Conservation (phyloP, 257 asterid genomes). For the Ballota nigra region DNA sequence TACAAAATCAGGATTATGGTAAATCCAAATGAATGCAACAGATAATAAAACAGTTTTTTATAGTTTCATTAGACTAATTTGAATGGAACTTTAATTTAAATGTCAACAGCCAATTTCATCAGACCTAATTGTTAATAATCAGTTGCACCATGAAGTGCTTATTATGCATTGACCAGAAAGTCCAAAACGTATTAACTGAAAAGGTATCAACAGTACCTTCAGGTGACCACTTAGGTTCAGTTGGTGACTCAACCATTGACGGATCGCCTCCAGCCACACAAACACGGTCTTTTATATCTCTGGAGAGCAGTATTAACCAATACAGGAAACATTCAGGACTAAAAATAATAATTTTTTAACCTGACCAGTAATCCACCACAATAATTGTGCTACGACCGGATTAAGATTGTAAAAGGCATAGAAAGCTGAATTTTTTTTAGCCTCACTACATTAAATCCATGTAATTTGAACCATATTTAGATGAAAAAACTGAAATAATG, state of each 20-base stretch:
- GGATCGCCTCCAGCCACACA: conserved; percentile 95
- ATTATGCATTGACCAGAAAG: neutral
- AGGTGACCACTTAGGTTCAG: conserved; percentile 98
- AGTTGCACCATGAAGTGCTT: conserved; percentile 12
- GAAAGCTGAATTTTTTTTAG: neutral
- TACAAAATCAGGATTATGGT: neutral
- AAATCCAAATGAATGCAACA: neutral
- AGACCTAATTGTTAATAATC: neutral
- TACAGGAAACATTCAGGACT: neutral
- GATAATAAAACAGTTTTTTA: neutral
- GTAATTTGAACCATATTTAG: neutral
- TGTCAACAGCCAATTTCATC: neutral
- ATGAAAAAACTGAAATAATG: neutral
- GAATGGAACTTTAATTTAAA: neutral
- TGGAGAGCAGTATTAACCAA: conserved; percentile 26
- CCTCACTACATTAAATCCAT: conserved; percentile 11
- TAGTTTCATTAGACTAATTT: neutral
- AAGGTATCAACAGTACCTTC: conserved; percentile 53
- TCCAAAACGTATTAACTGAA: neutral
- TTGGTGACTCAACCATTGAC: conserved; percentile 75
- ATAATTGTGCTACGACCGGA: neutral
- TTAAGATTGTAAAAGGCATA: neutral
- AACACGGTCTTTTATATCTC: conserved; percentile 56
- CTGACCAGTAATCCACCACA: neutral
- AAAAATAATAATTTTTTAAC: neutral